phyloP scores from a whole-genome alignment of 305 asterid genomes.

The Fraxinus albicans region DNA sequence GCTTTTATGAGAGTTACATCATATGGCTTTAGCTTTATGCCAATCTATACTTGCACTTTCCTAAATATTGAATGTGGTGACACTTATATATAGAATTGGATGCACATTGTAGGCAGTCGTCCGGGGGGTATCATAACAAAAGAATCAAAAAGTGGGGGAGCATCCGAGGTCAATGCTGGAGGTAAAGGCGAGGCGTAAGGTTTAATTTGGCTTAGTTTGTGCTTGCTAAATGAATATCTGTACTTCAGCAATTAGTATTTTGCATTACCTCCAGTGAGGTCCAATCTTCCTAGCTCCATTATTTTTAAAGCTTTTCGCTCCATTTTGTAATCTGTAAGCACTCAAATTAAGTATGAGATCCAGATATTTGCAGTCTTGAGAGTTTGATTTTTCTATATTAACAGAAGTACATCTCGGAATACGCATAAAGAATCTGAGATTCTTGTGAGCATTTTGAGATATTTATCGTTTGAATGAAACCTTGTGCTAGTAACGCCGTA shows the following conservation, averaged over 20 bases:
- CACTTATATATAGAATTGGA: not conserved
- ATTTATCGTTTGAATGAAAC: not conserved
- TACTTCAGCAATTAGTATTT: not conserved
- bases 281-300: not conserved
- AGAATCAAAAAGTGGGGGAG: conserved; percentile 28
- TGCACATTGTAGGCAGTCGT: conserved; percentile 30
- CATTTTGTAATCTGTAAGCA: conserved; percentile 1
- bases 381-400: not conserved
- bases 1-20: not conserved
- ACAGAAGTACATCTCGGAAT: not conserved
- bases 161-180: conserved; percentile 25
- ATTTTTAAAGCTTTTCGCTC: not conserved
- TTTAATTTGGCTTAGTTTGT: conserved; percentile 3
- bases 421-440: not conserved
- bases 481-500: not conserved
- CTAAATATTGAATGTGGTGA: not conserved
- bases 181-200: conserved; percentile 29
- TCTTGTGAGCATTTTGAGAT: not conserved
- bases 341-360: not conserved
- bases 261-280: not conserved
- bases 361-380: not conserved
- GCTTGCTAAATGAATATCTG: not conserved
- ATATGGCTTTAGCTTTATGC: not conserved
- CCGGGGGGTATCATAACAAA: conserved; percentile 24
- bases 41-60: conserved; percentile 6